A percentile compares a stretch with the other conserved stretches of the same genome.
These are phyloP conservation scores for Phytopythium ostracodes DNA, from an alignment of 352 stramenopile species.

Conservation along the genomic window DNA sequence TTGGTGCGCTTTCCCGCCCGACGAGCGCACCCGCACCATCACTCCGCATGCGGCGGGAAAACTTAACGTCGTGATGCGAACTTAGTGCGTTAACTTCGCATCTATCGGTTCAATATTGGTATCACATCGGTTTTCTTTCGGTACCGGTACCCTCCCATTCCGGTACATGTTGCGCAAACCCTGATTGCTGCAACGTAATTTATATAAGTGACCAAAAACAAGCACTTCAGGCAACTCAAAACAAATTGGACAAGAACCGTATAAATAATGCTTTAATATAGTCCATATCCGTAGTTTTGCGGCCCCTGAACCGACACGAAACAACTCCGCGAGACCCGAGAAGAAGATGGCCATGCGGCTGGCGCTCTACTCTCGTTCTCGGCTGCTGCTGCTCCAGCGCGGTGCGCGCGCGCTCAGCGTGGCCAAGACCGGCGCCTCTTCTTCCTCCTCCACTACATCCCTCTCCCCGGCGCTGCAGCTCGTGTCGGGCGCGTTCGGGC, in stretches of 20 bases:
- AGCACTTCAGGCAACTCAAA: no score
- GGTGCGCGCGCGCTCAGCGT: conserved; percentile 11
- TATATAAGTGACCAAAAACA: no score
- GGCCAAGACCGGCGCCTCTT: conserved; percentile 6
- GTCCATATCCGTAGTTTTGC: no score
- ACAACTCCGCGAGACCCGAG: no score
- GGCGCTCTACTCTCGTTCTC: not conserved
- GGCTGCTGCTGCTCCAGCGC: conserved; percentile 1
- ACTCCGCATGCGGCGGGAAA: not conserved
- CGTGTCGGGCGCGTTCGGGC: conserved; percentile 58
- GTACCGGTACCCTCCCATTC: no score
- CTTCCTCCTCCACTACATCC: not conserved
- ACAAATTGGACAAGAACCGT: no score
- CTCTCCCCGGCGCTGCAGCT: conserved; percentile 25
- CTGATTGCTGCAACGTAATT: not conserved
- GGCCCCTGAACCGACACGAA: not conserved
- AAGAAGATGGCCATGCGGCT: conserved; percentile 5
- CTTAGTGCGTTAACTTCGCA: not conserved
- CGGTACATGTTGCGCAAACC: not conserved
- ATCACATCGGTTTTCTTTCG: no score
- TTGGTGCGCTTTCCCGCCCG: not conserved
- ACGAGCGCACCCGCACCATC: no score
- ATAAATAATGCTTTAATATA: no score
- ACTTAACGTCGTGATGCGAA: not conserved
- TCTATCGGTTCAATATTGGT: no score